Conservation (phyloP, 805 yeast genomes). For the Candida jianshihensis region DNA sequence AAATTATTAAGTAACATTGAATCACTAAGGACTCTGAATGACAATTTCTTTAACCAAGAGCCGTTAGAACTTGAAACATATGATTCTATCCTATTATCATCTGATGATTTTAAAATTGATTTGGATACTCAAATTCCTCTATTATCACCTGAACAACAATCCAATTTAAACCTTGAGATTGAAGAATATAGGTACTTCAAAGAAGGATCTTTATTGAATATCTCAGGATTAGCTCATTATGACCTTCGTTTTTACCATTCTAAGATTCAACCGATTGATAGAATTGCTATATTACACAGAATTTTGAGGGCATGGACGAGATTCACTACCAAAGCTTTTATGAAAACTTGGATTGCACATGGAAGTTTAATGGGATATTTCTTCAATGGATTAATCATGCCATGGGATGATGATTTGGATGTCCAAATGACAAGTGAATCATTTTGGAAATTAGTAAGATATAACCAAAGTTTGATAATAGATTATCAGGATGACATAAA, state of each 20-base stretch:
- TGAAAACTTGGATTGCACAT: constrained; percentile 53
- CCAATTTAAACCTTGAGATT: not conserved
- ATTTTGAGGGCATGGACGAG: constrained; percentile 20
- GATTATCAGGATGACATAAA: constrained; percentile 10
- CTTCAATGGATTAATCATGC: constrained; percentile 55
- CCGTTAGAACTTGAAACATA: not conserved
- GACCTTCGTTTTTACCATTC: constrained; percentile 17
- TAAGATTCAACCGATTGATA: constrained; percentile 11
- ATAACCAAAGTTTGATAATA: constrained; percentile 8
- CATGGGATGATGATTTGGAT: constrained; percentile 66
- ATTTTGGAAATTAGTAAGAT: constrained; percentile 7
- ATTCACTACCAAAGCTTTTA: constrained; percentile 8
- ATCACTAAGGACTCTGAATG: constrained; percentile 1
- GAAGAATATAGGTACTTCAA: constrained; percentile 18
- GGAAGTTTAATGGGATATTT: constrained; percentile 59
- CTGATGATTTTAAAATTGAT: constrained; percentile 12
- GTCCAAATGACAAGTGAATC: constrained; percentile 44
- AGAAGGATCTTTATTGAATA: constrained; percentile 16
- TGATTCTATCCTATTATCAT: constrained; percentile 5
- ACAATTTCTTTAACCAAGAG: constrained; percentile 4
- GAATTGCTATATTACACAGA: constrained; percentile 18
- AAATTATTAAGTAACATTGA: not conserved
- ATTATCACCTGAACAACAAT: constrained; percentile 2
- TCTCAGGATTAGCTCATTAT: constrained; percentile 19
- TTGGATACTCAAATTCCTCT: not conserved